Percentiles rank a stretch among this genome's conserved stretches.
These are phyloP conservation scores for Thielaviopsis cerberus DNA, from an alignment of 2,329 filamentous ascomycete genomes.

Conservation along the genomic window DNA sequence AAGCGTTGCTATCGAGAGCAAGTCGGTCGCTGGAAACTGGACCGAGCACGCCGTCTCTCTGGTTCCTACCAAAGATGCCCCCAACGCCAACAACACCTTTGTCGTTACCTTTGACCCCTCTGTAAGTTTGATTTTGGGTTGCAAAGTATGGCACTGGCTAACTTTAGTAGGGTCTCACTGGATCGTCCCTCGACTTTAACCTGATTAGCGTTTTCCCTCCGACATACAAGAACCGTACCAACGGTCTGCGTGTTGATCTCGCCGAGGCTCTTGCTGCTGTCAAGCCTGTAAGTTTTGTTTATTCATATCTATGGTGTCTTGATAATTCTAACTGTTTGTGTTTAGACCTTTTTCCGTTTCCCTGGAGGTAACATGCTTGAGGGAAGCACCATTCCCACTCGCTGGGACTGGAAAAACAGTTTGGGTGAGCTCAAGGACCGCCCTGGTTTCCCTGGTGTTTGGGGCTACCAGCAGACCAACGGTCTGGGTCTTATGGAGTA, in stretches of 20 bases:
- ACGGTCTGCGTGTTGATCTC: constrained; percentile 39
- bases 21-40: constrained; percentile 25
- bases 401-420: constrained; percentile 35
- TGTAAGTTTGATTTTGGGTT: constrained; percentile 13
- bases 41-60: constrained; percentile 32
- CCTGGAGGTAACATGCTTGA: constrained; percentile 48
- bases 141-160: not conserved
- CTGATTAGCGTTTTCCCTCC: constrained; percentile 41
- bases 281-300: constrained; percentile 24
- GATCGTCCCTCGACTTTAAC: constrained; percentile 34
- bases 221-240: constrained; percentile 37
- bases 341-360: constrained; percentile 38
- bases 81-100: constrained; percentile 38
- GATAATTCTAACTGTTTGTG: constrained; percentile 9
- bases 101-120: constrained; percentile 31
- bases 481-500: constrained; percentile 46
- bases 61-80: constrained; percentile 26
- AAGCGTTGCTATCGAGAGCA: constrained; percentile 27
- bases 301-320: too few species aligned
- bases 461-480: constrained; percentile 43
- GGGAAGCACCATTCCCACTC: constrained; percentile 24
- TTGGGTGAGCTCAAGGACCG: constrained; percentile 35
- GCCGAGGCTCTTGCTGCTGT: constrained; percentile 32
- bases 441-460: constrained; percentile 36
- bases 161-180: constrained; percentile 18